phyloP scores from a whole-genome alignment of 2,329 filamentous ascomycete genomes.

The Paecilomyces fulvus region DNA sequence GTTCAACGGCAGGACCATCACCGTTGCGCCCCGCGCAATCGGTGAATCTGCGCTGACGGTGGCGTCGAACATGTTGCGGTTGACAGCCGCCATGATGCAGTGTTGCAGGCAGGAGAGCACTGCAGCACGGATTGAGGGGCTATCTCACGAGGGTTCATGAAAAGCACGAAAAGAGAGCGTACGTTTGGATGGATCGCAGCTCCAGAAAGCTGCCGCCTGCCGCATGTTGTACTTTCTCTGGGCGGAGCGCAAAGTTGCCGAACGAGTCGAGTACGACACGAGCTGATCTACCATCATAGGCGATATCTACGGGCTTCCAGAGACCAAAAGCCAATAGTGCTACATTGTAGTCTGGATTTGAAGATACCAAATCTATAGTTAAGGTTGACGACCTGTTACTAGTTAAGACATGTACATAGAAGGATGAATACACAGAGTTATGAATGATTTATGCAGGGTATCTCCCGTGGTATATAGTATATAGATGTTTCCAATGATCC shows the following conservation, averaged over 20 bases:
- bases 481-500: background rate
- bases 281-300: background rate
- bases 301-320: background rate
- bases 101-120: conserved; percentile 13
- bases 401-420: background rate
- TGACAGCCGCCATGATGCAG: conserved; percentile 35
- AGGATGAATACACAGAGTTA: background rate
- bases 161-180: background rate
- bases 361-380: background rate
- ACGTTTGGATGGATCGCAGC: background rate
- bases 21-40: conserved; percentile 14
- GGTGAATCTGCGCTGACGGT: conserved; percentile 22
- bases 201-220: background rate
- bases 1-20: conserved; percentile 47
- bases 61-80: conserved; percentile 34
- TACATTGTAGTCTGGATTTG: background rate
- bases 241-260: background rate
- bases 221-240: background rate
- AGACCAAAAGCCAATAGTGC: background rate
- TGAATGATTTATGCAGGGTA: background rate
- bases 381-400: background rate
- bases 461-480: background rate
- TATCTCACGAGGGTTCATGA: background rate
- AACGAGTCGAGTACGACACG: background rate
- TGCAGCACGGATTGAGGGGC: conserved; percentile 17